Conservation (phyloP, 2,329 filamentous ascomycete genomes). For the Fusarium sp. region DNA sequence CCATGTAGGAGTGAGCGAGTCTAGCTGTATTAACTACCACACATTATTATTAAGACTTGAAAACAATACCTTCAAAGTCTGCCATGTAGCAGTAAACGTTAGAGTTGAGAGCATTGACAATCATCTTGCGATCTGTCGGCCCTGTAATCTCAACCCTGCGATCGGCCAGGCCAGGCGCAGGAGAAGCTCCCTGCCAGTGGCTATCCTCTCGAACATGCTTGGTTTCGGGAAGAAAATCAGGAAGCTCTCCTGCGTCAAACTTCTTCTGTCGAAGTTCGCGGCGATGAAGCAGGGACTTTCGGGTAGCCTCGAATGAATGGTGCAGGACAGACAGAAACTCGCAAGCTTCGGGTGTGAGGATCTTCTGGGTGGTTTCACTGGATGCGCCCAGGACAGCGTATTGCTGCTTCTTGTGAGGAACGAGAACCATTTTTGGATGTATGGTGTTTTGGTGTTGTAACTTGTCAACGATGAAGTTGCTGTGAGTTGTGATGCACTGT, state of each 20-base stretch:
- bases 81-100: constrained; percentile 99
- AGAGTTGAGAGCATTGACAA: constrained; percentile 95
- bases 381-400: not conserved
- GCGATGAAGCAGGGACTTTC: constrained; percentile 89
- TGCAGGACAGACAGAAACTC: constrained; percentile 95
- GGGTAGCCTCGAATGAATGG: constrained; percentile 89
- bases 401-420: not conserved
- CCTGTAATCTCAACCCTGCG: constrained; percentile 97
- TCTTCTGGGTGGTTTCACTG: constrained; percentile 62
- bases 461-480: not conserved
- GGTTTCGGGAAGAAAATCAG: constrained; percentile 96
- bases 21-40: constrained; percentile 55
- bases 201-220: constrained; percentile 91
- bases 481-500: not conserved
- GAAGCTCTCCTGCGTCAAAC: constrained; percentile 87
- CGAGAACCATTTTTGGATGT: not conserved
- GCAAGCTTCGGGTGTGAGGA: constrained; percentile 88
- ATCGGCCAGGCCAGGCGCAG: constrained; percentile 94
- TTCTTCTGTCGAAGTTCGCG: constrained; percentile 88
- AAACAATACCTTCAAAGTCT: constrained; percentile 86
- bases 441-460: not conserved
- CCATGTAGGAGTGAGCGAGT: constrained; percentile 96
- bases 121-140: constrained; percentile 98
- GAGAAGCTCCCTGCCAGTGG: constrained; percentile 93
- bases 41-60: accelerated